Evolutionary conservation across 305 asterid species (phyloP).

Genomic region (Plantago coronopus): DNA sequence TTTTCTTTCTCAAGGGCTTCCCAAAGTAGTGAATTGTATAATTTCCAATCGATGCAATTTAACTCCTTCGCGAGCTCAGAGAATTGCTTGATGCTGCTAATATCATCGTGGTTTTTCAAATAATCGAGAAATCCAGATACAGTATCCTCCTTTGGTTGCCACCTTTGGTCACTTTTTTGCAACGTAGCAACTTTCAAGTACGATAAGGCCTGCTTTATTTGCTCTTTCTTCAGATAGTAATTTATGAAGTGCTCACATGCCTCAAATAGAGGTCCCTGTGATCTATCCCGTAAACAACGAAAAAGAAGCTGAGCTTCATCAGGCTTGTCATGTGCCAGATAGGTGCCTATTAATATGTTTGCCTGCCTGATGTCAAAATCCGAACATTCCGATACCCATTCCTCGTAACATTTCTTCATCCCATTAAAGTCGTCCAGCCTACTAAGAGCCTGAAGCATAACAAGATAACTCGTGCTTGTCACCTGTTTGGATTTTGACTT

Average conservation of each 20-base stretch:
- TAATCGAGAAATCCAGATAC: constrained; percentile 30
- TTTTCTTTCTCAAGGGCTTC: too few relatives aligned
- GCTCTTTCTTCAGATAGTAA: constrained; percentile 35
- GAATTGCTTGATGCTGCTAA: constrained; percentile 54
- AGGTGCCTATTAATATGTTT: constrained; percentile 43
- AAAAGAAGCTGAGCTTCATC: constrained; percentile 46
- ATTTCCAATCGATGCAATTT: constrained; percentile 34
- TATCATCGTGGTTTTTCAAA: constrained; percentile 41
- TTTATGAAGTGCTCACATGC: constrained; percentile 48
- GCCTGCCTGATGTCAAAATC: constrained; percentile 53
- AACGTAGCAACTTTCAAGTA: constrained; percentile 41
- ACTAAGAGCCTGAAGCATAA: constrained; percentile 60
- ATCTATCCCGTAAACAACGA: constrained; percentile 28
- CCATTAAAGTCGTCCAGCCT: constrained; percentile 51
- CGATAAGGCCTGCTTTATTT: constrained; percentile 36
- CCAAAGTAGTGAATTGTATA: constrained; percentile 36
- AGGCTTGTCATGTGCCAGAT: constrained; percentile 39
- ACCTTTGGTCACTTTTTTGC: constrained; percentile 19
- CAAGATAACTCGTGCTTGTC: constrained; percentile 55
- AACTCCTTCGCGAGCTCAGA: constrained; percentile 51
- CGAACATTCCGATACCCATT: constrained; percentile 56
- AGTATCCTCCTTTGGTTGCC: constrained; percentile 39
- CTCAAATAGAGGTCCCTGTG: constrained; percentile 43
- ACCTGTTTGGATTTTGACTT: constrained; percentile 35
- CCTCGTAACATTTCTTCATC: constrained; percentile 54